These are phyloP conservation scores for Venturiaceae sp. DNA, from an alignment of 2,329 filamentous ascomycete species.

Conservation along the genomic window DNA sequence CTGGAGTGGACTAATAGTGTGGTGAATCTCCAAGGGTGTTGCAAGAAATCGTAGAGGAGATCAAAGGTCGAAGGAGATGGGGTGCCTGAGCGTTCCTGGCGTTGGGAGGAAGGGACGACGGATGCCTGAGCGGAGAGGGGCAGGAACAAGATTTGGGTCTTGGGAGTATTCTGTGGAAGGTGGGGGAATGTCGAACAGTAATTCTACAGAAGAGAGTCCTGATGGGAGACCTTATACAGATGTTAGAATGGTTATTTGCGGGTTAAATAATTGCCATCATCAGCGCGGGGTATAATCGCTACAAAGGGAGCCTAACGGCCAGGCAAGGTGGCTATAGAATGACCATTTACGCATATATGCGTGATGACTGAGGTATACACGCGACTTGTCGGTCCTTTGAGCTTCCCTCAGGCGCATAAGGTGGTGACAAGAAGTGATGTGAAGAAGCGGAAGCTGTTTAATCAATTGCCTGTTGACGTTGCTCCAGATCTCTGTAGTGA, in stretches of 20 bases:
- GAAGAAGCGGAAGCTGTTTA: background rate
- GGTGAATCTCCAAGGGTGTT: background rate
- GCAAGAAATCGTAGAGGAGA: slow-evolving; percentile 2
- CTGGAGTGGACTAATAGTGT: slow-evolving; percentile 1
- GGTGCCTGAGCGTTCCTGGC: background rate
- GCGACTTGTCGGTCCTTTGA: background rate
- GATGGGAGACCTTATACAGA: background rate
- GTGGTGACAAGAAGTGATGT: background rate
- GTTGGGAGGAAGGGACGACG: background rate
- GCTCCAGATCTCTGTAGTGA: background rate
- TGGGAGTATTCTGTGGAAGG: background rate
- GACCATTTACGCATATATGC: background rate
- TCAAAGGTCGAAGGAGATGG: background rate
- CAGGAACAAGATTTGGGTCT: background rate
- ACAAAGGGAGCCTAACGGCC: background rate
- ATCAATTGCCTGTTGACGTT: background rate
- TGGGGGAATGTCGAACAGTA: background rate
- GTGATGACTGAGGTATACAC: background rate
- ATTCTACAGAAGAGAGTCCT: background rate
- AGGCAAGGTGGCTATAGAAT: background rate
- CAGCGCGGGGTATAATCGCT: background rate
- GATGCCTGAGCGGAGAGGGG: background rate
- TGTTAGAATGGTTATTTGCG: background rate
- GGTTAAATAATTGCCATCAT: background rate
- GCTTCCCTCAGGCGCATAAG: background rate